Evolutionary conservation across 148 eudicot species (phyloP), one percentile per base, ranked within the genome.

Genomic region (Heliosperma pusillum): DNA sequence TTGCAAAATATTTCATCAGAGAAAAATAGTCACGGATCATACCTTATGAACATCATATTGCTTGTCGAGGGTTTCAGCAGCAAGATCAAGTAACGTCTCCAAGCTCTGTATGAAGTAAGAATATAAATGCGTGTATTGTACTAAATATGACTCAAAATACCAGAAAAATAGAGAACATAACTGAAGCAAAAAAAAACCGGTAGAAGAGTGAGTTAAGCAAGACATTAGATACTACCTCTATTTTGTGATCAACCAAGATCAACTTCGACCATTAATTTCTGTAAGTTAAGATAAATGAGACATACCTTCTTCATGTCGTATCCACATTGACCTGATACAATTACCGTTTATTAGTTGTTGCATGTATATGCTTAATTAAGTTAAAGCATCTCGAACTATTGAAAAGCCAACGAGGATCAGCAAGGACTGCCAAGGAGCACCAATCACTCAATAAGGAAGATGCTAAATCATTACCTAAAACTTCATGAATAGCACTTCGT

Each of bases 301-400:
- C 78, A 40, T 75, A 85, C 88, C 88, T 82, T 82, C 75, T 68
- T 71, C 78, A 85, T 74, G 69, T 85, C 83, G 59, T 80, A 80
- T 62, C 80, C 85, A 77, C 83, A 82, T 22, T 40, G 60, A 74
- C 83, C 85, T 85, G 83, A 60, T 70, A 47, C 76, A 81, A 65
- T 33, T 21, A 3, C 58, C 20, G 42, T 50, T 47, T 19, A 71
- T 80, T 55, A 83, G 75, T 73, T 47, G 50, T 69, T 66, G 57
- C 57, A 76, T 33, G 36, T 33, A 57, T 42, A 55, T 21, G 52
- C 15, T 47, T 24, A 42, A 74, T 63, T 52, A 30, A 44, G 2
- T 9, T 20, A 53, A 53, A 33, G 7, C 27, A 17, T 72, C 60
- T 7, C 53, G 45, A 53, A 33, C 9, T 40, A 40, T 13, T 11